Percentiles rank a stretch among this genome's conserved stretches.
phyloP scores from a whole-genome alignment of 2,329 filamentous ascomycete species.

The Elsinoe arachidis region DNA sequence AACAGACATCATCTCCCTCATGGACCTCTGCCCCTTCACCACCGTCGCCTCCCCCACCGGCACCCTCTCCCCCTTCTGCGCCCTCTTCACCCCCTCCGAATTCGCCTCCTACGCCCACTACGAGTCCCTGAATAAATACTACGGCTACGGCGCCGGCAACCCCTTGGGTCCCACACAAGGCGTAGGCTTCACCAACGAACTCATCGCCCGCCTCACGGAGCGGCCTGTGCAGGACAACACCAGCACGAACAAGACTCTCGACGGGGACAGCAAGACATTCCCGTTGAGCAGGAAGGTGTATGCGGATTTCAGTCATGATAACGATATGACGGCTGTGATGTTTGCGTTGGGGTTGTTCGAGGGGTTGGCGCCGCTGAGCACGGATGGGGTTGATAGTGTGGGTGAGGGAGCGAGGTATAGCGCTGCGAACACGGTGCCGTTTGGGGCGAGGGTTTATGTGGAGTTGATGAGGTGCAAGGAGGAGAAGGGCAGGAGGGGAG shows the following conservation, averaged over 20 bases:
- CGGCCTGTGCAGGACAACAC: conserved; percentile 63
- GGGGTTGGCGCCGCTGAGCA: conserved; percentile 42
- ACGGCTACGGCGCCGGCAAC: conserved; percentile 69
- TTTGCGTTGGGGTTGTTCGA: conserved; percentile 74
- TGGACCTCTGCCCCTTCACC: conserved; percentile 83
- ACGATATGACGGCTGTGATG: conserved; percentile 70
- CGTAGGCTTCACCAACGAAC: conserved; percentile 79
- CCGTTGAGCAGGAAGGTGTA: conserved; percentile 62
- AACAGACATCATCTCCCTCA: conserved; percentile 59
- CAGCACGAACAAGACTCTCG: conserved; percentile 68
- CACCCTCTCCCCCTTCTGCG: conserved; percentile 61
- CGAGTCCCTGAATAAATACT: conserved; percentile 73
- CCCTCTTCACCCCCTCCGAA: conserved; percentile 62
- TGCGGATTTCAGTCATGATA: conserved; percentile 89
- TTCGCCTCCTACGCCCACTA: conserved; percentile 74
- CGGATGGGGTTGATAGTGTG: conserved; percentile 40
- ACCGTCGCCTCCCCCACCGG: conserved; percentile 58
- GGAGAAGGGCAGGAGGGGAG: conserved; percentile 20
- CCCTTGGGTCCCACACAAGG: conserved; percentile 75
- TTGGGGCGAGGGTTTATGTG: conserved; percentile 71
- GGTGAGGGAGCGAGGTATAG: conserved; percentile 56
- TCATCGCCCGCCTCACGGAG: conserved; percentile 69
- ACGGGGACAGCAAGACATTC: conserved; percentile 59
- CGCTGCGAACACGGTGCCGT: conserved; percentile 72
- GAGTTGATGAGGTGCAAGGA: conserved; percentile 70